phyloP scores from a whole-genome alignment of 768 basidiomycete genomes.

The Tricholoma saponaceum region DNA sequence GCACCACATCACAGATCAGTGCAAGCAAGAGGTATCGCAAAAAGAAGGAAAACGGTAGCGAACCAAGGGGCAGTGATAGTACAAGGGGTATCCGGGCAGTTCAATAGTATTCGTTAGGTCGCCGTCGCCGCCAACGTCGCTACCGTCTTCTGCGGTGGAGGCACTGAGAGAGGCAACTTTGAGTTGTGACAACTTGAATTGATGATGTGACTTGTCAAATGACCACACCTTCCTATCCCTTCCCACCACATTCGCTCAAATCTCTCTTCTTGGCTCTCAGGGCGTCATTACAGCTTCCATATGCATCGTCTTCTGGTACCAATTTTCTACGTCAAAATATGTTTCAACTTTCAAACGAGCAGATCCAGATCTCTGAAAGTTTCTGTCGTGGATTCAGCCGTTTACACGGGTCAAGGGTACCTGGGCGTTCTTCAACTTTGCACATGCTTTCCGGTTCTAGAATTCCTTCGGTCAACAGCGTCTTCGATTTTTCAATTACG shows the following conservation, averaged over 20 bases:
- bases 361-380: neutral
- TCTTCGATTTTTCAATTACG: neutral
- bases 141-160: slow-evolving; percentile 6
- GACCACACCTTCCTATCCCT: neutral
- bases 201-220: slow-evolving; percentile 14
- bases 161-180: neutral
- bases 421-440: neutral
- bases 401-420: neutral
- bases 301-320: neutral
- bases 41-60: slow-evolving; percentile 4
- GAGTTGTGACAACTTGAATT: slow-evolving; percentile 11
- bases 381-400: neutral
- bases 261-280: neutral
- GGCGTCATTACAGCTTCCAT: neutral
- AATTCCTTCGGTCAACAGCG: neutral
- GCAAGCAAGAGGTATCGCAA: slow-evolving; percentile 18
- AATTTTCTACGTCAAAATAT: neutral
- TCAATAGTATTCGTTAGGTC: slow-evolving; percentile 6
- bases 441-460: neutral
- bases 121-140: slow-evolving; percentile 7
- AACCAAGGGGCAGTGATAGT: neutral
- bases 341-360: neutral
- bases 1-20: slow-evolving; percentile 24
- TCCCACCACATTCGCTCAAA: slow-evolving; percentile 1
- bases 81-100: slow-evolving; percentile 5